A percentile compares a stretch with the other conserved stretches of the same genome.
Conservation (phyloP, 2,329 filamentous ascomycete genomes). For the Gaeumannomyces sp. region DNA sequence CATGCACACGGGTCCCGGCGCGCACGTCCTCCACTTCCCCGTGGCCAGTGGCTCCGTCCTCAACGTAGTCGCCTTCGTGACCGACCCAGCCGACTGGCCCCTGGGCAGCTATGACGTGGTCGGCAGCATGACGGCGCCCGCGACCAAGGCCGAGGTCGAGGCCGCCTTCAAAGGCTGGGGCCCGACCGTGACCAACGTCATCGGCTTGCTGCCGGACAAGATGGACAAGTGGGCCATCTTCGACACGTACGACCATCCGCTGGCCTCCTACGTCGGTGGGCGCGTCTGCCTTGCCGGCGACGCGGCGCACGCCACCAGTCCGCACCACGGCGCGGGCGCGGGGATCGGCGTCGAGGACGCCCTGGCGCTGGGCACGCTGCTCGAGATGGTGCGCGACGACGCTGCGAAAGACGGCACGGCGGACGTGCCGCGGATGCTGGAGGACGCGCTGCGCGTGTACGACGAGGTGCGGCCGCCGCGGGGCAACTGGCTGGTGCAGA, state of each 20-base stretch:
- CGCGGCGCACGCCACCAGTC: conserved; percentile 56
- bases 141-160: conserved; percentile 26
- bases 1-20: conserved; percentile 37
- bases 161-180: conserved; percentile 30
- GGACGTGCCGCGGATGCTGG: conserved; percentile 24
- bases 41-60: conserved; percentile 47
- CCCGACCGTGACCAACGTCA: conserved; percentile 23
- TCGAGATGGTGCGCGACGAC: conserved; percentile 34
- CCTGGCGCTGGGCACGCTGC: conserved; percentile 35
- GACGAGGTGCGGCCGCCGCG: conserved; percentile 42
- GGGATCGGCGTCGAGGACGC: conserved; percentile 52
- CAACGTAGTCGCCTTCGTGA: conserved; percentile 42
- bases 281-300: conserved; percentile 50
- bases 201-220: conserved; percentile 24
- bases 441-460: conserved; percentile 43
- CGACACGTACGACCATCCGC: conserved; percentile 36
- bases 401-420: conserved; percentile 10
- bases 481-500: conserved; percentile 42
- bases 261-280: conserved; percentile 34
- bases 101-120: conserved; percentile 1
- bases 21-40: conserved; percentile 56
- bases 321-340: conserved; percentile 53
- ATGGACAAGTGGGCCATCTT: conserved; percentile 39
- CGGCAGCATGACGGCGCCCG: conserved; percentile 19
- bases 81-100: conserved; percentile 26